Percentiles rank a stretch among this genome's conserved stretches.
These are phyloP conservation scores for Apiospora saccharicola DNA, from an alignment of 2,329 filamentous ascomycete genomes.

Conservation along the genomic window DNA sequence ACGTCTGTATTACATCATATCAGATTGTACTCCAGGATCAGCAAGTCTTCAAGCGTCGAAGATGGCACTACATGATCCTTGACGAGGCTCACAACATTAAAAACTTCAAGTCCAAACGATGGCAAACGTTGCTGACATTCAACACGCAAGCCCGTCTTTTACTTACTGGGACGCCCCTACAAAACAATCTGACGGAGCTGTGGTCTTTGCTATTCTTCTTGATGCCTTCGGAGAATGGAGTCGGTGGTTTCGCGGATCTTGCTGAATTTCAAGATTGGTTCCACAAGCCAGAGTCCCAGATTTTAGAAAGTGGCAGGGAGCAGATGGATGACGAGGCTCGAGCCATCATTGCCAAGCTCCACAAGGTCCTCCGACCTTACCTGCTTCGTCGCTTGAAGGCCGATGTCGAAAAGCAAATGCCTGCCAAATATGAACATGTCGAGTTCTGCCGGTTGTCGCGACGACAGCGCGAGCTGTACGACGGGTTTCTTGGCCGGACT, in stretches of 20 bases:
- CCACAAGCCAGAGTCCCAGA: conserved; percentile 92
- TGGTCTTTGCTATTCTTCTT: conserved; percentile 98
- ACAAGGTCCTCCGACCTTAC: conserved; percentile 92
- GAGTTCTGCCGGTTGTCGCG: conserved; percentile 96
- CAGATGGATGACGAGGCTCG: conserved; percentile 94
- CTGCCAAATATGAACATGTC: conserved; percentile 96
- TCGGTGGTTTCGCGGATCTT: conserved; percentile 92
- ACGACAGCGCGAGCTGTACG: conserved; percentile 92
- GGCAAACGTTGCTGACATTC: conserved; percentile 94
- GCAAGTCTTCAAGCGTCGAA: conserved; percentile 88
- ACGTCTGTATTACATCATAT: conserved; percentile 97
- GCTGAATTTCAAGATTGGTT: conserved; percentile 97
- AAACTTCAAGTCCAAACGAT: conserved; percentile 97
- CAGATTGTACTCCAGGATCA: conserved; percentile 95
- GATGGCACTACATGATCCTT: conserved; percentile 98
- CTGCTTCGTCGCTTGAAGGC: conserved; percentile 89
- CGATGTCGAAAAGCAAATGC: conserved; percentile 99
- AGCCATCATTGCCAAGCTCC: conserved; percentile 89
- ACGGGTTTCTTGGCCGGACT: conserved; percentile 90
- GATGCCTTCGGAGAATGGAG: conserved; percentile 87
- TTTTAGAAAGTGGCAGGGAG: conserved; percentile 91
- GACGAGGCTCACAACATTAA: conserved; percentile 99
- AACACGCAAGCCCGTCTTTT: conserved; percentile 88
- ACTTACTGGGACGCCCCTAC: conserved; percentile 91
- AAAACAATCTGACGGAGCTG: conserved; percentile 95